These are phyloP conservation scores for Puccinia polysora DNA, from an alignment of 1,284 basidiomycete genomes.

Conservation along the genomic window DNA sequence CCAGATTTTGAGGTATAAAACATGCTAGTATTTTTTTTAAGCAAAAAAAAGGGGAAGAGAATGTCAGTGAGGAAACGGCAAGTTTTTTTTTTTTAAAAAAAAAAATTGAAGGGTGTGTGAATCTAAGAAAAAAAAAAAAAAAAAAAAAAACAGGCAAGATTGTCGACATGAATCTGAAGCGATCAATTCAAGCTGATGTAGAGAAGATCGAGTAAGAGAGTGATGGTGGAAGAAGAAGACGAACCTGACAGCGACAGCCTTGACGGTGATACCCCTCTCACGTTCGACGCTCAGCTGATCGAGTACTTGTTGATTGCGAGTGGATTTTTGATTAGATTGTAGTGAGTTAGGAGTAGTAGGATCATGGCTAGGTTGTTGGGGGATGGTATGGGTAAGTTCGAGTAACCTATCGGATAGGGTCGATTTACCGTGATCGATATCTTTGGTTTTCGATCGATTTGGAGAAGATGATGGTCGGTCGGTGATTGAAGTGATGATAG, in stretches of 20 bases:
- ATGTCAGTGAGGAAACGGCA: too few relatives aligned
- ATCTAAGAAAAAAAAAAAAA: too few relatives aligned
- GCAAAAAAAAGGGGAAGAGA: slow-evolving; percentile 26
- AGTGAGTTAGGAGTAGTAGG: neutral
- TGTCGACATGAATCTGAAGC: too few relatives aligned
- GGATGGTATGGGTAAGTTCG: slow-evolving; percentile 52
- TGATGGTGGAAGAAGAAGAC: slow-evolving; percentile 5
- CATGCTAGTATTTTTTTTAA: slow-evolving; percentile 61
- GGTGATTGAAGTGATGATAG: too few relatives aligned
- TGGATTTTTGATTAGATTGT: neutral
- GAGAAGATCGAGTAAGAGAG: slow-evolving; percentile 45
- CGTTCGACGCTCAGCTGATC: slow-evolving; percentile 79
- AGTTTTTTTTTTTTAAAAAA: too few relatives aligned
- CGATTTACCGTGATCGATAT: slow-evolving; percentile 54
- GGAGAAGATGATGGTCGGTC: too few relatives aligned
- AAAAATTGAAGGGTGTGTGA: too few relatives aligned
- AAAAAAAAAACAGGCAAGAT: too few relatives aligned
- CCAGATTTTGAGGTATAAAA: slow-evolving; percentile 58
- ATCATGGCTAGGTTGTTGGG: slow-evolving; percentile 32
- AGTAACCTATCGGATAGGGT: slow-evolving; percentile 53
- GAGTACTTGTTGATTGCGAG: slow-evolving; percentile 50
- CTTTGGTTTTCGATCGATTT: slow-evolving; percentile 6
- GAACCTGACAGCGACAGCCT: slow-evolving; percentile 48
- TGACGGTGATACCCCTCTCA: slow-evolving; percentile 87
- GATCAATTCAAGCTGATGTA: neutral